A percentile compares a stretch with the other conserved stretches of the same genome.
Conservation (phyloP, 2,329 filamentous ascomycete species). For the Lecanicillium sp. region DNA sequence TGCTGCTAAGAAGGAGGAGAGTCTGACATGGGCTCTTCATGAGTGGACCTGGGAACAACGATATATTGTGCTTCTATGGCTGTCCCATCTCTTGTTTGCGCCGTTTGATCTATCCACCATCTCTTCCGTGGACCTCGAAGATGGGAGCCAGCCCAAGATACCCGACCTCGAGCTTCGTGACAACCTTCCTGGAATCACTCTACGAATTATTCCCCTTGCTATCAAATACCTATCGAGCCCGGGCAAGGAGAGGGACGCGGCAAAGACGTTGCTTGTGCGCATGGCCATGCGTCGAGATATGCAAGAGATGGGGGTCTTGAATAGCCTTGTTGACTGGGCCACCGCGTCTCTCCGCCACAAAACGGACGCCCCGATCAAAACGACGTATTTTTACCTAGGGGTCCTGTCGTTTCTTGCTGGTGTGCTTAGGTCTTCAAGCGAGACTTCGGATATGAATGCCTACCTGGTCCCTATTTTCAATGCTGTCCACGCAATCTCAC, state of each 20-base stretch:
- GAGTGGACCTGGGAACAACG: slow-evolving; percentile 75
- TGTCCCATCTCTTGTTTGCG: slow-evolving; percentile 72
- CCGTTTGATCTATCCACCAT: slow-evolving; percentile 89
- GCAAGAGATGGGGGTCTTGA: slow-evolving; percentile 66
- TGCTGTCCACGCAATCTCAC: slow-evolving; percentile 51
- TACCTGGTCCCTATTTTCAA: slow-evolving; percentile 61
- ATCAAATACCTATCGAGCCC: slow-evolving; percentile 64
- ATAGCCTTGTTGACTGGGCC: slow-evolving; percentile 63
- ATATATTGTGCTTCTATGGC: slow-evolving; percentile 83
- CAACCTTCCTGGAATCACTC: slow-evolving; percentile 60
- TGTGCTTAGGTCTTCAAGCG: slow-evolving; percentile 59
- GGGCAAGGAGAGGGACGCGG: slow-evolving; percentile 84
- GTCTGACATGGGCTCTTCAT: slow-evolving; percentile 8
- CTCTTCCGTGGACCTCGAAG: slow-evolving; percentile 51
- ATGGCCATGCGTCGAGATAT: slow-evolving; percentile 82
- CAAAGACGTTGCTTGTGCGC: slow-evolving; percentile 73
- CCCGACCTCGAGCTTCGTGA: slow-evolving; percentile 47
- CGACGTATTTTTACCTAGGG: slow-evolving; percentile 71
- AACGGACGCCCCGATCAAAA: slow-evolving; percentile 26
- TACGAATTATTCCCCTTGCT: slow-evolving; percentile 63
- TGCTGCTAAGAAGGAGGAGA: slow-evolving; percentile 10
- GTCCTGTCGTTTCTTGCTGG: slow-evolving; percentile 73
- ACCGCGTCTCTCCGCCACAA: slow-evolving; percentile 49
- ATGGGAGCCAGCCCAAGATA: slow-evolving; percentile 33
- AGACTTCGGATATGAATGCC: slow-evolving; percentile 65